Base-by-base conservation (phyloP, 75 land plant species). In the Sequoiadendron giganteum region DNA sequence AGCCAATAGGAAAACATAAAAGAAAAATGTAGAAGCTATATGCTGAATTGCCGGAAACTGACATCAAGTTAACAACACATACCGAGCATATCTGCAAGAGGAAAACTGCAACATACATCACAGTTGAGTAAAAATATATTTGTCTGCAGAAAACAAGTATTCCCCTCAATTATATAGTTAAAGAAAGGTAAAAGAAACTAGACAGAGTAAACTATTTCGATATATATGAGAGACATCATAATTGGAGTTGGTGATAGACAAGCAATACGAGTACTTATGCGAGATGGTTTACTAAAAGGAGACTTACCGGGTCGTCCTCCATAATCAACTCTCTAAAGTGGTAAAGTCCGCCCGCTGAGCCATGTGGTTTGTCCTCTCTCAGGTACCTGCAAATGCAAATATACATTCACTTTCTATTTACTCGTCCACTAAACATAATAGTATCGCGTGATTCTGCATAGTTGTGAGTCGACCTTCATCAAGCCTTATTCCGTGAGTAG, bases 311-410 rank as follows among this genome's bases (percentile, higher is more conserved):
- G 68, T 88, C 92, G 28, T 98, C 97, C 91, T 98, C 99, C 96
- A 95, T 94, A 89, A 98, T 94, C 68, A 93, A 86, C 90, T 97
- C 99, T 91, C 95, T 92, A 86, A 97, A 98, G 78, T 90, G 91
- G 88, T 95, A 98, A 42, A 98, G 94, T 49, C 99, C 99, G 89
- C 99, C 99, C 52, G 99, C 98, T 65, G 99, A 98, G 40, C 99
- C 99, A 91, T 98, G 99, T 42, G 99, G 99, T 87, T 95, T 98
- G 72, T 98, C 99, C 88, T 98, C 99, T 87, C 88, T 95, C 93
- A 98, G 91, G 85, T 98, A 98, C 89, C 99, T 98, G 82, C 5
- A 78, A 15, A 30, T 87, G 10, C 78, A 38, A 19, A 16, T 28
- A 25, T 8, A 0, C 70, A 65, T 28, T 65, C 28, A 25, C 28